These are phyloP conservation scores for Hyphopichia buzzinii DNA, from an alignment of 1,139 yeast species.

Conservation along the genomic window DNA sequence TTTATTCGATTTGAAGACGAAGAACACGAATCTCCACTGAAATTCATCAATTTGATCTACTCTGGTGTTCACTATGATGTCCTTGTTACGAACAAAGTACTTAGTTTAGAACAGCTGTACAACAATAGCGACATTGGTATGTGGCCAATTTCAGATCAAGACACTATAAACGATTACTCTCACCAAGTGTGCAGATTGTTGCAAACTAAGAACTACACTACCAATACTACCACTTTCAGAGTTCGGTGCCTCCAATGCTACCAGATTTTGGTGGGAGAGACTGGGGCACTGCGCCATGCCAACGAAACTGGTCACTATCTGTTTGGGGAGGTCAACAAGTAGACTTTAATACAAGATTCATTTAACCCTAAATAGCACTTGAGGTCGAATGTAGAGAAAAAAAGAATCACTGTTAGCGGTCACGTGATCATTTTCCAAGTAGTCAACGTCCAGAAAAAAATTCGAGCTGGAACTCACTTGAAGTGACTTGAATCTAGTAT, in stretches of 20 bases:
- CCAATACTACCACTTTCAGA: constrained; percentile 63
- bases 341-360: background rate
- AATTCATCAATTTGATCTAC: constrained; percentile 57
- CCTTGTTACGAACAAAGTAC: constrained; percentile 39
- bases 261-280: constrained; percentile 56
- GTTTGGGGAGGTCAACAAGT: constrained; percentile 56
- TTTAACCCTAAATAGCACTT: background rate
- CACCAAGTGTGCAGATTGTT: constrained; percentile 42
- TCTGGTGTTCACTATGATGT: constrained; percentile 80
- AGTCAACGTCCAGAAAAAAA: background rate
- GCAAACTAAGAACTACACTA: constrained; percentile 56
- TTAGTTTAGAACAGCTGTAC: constrained; percentile 19
- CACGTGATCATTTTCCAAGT: no score
- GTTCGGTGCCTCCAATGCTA: constrained; percentile 62
- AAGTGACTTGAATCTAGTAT: no score
- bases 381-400: background rate
- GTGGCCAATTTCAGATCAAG: constrained; percentile 27
- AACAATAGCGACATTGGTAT: constrained; percentile 36
- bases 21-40: constrained; percentile 24
- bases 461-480: no score
- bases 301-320: constrained; percentile 58
- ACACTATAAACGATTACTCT: constrained; percentile 35
- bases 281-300: constrained; percentile 68
- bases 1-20: constrained; percentile 53
- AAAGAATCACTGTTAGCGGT: no score